Evolutionary conservation across 345 rosid species (phyloP).

Genomic region (Ceriops zippeliana): DNA sequence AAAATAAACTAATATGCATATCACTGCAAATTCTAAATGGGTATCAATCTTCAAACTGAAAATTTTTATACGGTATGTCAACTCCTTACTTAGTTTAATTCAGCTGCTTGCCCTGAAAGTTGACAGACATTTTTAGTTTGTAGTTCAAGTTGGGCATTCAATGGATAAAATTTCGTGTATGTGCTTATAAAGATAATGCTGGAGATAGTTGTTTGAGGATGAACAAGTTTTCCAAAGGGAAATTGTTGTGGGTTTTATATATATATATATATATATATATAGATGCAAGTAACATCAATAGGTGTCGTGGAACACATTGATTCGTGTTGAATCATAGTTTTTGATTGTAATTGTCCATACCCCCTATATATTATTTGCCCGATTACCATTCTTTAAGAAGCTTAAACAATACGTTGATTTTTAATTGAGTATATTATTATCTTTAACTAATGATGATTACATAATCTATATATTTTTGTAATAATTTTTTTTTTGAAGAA

Average conservation of each 20-base stretch:
- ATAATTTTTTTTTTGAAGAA: too few relatives aligned
- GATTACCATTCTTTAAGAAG: too few relatives aligned
- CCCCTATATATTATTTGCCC: too few relatives aligned
- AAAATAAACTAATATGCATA: background rate
- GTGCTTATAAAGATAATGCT: background rate
- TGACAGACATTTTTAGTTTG: background rate
- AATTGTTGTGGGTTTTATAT: background rate
- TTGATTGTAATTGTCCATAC: too few relatives aligned
- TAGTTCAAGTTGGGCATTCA: background rate
- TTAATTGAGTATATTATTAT: too few relatives aligned
- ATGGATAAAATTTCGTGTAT: background rate
- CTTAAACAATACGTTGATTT: too few relatives aligned
- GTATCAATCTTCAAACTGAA: background rate
- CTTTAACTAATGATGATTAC: too few relatives aligned
- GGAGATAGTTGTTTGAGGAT: background rate
- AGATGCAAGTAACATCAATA: background rate
- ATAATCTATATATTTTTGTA: too few relatives aligned
- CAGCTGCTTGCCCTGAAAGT: background rate
- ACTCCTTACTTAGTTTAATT: background rate
- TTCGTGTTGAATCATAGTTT: too few relatives aligned
- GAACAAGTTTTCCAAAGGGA: background rate
- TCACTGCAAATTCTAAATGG: background rate
- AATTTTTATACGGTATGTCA: background rate
- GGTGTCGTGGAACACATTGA: background rate
- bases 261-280: too few relatives aligned